These are phyloP conservation scores for Penicillium tannophilum DNA, from an alignment of 495 filamentous ascomycete species.

Conservation along the genomic window DNA sequence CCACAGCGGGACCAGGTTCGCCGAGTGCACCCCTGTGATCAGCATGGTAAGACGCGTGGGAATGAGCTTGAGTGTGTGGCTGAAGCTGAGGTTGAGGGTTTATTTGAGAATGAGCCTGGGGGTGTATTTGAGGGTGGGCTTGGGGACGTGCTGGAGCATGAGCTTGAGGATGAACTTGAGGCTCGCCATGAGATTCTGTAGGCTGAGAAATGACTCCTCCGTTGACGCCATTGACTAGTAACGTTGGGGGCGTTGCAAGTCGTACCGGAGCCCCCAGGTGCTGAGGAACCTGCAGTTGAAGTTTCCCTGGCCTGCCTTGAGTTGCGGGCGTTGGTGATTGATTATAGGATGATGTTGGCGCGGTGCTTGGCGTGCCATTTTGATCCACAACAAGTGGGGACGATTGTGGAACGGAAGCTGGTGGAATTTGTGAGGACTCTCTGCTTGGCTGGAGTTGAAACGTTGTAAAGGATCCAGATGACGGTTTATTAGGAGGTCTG, in stretches of 20 bases:
- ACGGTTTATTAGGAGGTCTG: slow-evolving; percentile 79
- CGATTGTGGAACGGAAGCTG: slow-evolving; percentile 29
- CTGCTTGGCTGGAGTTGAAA: slow-evolving; percentile 73
- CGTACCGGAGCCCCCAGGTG: slow-evolving; percentile 72
- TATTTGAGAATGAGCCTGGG: neutral
- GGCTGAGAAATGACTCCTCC: slow-evolving; percentile 15
- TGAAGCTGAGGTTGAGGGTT: neutral
- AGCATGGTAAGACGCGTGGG: neutral
- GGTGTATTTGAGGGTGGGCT: neutral
- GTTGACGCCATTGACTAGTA: slow-evolving; percentile 68
- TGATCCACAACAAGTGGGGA: slow-evolving; percentile 33
- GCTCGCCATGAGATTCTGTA: neutral
- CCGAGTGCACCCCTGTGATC: slow-evolving; percentile 12
- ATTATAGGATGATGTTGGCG: slow-evolving; percentile 25
- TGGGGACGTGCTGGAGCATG: neutral
- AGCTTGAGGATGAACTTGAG: neutral
- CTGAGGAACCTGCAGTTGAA: slow-evolving; percentile 82
- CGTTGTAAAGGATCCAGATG: slow-evolving; percentile 79
- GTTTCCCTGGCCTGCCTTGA: slow-evolving; percentile 45
- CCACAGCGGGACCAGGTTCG: neutral
- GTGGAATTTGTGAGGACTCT: slow-evolving; percentile 33
- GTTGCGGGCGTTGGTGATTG: slow-evolving; percentile 34
- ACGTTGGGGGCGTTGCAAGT: slow-evolving; percentile 73
- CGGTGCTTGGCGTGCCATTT: slow-evolving; percentile 21
- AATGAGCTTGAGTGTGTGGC: neutral